Evolutionary conservation across 306 rosid genomes (phyloP), one percentile per base, ranked within the genome.

Genomic region (Cucurbita ficifolia): DNA sequence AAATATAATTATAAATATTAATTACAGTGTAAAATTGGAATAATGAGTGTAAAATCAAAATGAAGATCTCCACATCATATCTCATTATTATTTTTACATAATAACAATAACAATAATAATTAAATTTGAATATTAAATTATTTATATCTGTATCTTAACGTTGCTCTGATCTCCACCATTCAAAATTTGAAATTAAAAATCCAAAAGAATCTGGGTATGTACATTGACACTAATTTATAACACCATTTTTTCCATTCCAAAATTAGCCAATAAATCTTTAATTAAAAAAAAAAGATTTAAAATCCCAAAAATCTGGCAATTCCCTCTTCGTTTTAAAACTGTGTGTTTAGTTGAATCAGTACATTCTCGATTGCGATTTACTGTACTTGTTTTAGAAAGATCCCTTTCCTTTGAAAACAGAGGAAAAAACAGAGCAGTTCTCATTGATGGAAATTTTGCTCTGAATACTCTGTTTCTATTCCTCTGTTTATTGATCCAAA

Each of bases 351-450:
- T 36, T 56, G 76, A 75, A 78, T 29, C 4, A 43, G 11, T 74
- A 82, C 74, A 59, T 77, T 72, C 76, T 68, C 70, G 77, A 62
- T 78, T 79, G 77, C 75, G 36, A 77, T 78, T 82, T 62, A 75
- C 62, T 74, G 61, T 75, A 51, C 76, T 64, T 68, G 77, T 62
- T 76, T 68, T 51, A 88, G 71, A 79, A 53, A 72, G 65, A 49
- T 61, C 57, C 75, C 38, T 76, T 83, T 79, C 35, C 54, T 16
- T 10, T 56, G 53, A 10, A 10, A 10, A 53, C 18, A n/a, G 13
- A 10, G 11, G 62, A 24, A 22, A 59, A 33, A 29, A 21, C 65
- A 24, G 42, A 59, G 68, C 43, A 61, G 5, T 61, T 53, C 36
- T 61, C 46, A 60, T 55, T 55, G 60, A 55, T 55, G 60, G 60